These are phyloP conservation scores for Xylaria sp. DNA, from an alignment of 2,329 filamentous ascomycete species.

Conservation along the genomic window DNA sequence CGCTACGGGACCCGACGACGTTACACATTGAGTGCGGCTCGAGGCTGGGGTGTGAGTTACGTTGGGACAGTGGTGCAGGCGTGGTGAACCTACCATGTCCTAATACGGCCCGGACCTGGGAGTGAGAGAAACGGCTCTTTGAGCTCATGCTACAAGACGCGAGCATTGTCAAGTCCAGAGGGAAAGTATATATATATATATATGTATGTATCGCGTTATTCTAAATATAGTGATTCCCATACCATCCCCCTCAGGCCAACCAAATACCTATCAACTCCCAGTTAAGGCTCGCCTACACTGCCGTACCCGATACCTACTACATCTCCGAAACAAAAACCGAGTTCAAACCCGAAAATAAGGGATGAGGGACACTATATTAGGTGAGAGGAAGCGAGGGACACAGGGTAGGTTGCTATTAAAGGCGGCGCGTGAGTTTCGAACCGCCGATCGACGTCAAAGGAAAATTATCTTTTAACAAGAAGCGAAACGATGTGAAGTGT, in stretches of 20 bases:
- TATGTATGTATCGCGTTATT: slow-evolving; percentile 11
- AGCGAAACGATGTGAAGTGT: slow-evolving; percentile 13
- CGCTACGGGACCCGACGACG: slow-evolving; percentile 54
- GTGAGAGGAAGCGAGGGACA: background rate
- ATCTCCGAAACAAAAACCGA: slow-evolving; percentile 5
- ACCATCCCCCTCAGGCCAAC: background rate
- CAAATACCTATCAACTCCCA: background rate
- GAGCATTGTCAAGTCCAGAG: background rate
- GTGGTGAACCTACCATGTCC: background rate
- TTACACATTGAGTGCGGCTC: slow-evolving; percentile 40
- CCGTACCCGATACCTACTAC: slow-evolving; percentile 2
- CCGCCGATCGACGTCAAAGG: slow-evolving; percentile 3
- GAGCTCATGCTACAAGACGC: background rate
- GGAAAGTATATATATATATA: background rate
- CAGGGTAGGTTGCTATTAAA: slow-evolving; percentile 2
- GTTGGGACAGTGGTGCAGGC: background rate
- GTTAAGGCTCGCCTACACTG: slow-evolving; percentile 7
- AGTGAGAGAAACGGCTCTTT: too few relatives aligned
- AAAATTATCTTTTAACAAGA: slow-evolving; percentile 4
- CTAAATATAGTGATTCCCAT: slow-evolving; percentile 7
- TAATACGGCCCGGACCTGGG: background rate
- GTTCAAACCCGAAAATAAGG: slow-evolving; percentile 1
- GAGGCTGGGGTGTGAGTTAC: background rate
- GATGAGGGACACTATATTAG: background rate
- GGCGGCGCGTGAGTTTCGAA: background rate